Percentiles rank a stretch among this genome's conserved stretches.
phyloP scores from a whole-genome alignment of 2,329 filamentous ascomycete species.

The Pseudogymnoascus sp. region DNA sequence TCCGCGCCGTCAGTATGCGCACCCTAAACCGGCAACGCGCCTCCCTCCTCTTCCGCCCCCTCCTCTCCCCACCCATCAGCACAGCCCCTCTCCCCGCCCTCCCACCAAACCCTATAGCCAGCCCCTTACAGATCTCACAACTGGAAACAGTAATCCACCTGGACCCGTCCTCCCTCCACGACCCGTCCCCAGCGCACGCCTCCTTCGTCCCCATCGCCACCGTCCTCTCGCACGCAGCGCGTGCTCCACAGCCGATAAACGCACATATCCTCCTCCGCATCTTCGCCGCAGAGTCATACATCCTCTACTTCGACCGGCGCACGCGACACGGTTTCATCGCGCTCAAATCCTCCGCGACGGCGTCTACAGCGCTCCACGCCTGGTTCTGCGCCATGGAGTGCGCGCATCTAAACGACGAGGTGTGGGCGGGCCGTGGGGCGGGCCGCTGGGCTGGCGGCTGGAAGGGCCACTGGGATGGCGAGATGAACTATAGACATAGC shows the following conservation, averaged over 20 bases:
- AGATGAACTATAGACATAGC: too few relatives aligned
- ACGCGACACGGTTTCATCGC: background rate
- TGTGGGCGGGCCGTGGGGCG: too few relatives aligned
- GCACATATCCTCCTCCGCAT: conserved; percentile 44
- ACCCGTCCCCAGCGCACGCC: background rate
- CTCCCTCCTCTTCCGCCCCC: conserved; percentile 63
- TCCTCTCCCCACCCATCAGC: conserved; percentile 30
- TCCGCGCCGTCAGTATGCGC: conserved; percentile 74
- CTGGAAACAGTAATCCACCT: background rate
- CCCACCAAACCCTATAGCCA: background rate
- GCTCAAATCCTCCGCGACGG: background rate
- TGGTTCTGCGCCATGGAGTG: conserved; percentile 55
- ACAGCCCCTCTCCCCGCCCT: background rate
- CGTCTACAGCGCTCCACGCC: conserved; percentile 38
- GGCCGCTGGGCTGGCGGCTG: background rate
- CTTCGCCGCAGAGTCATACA: conserved; percentile 43
- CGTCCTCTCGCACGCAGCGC: background rate
- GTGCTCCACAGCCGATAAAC: conserved; percentile 33
- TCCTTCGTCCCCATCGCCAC: background rate
- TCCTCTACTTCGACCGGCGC: conserved; percentile 19
- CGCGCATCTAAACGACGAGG: conserved; percentile 24
- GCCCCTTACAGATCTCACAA: background rate
- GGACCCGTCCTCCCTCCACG: background rate
- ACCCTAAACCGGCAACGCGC: conserved; percentile 82
- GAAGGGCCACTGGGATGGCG: too few relatives aligned